Evolutionary conservation across 2,329 filamentous ascomycete genomes (phyloP), one percentile per base, ranked within the genome.

Genomic region (Cryphonectria carpinicola): DNA sequence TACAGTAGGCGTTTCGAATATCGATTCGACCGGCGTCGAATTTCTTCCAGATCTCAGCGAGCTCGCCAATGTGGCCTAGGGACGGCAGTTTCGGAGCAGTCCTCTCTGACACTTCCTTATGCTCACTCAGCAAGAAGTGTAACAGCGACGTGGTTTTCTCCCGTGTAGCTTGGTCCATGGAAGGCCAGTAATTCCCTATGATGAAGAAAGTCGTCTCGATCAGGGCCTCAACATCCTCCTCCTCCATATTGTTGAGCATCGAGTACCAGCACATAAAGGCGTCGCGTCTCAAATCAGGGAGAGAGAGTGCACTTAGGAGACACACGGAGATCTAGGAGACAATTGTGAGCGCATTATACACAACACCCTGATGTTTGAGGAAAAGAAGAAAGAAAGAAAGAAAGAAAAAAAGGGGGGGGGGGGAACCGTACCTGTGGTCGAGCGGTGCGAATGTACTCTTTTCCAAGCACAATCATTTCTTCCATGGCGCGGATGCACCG

Each of bases 171-270:
- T 86, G 82, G 32, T 90, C 89, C 69, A 98, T 90, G 0, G 76
- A 78, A 5, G 80, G 74, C 96, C 96, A 99, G 76, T 96, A 91
- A 74, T 92, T 90, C 35, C 92, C 90, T 65, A 98, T 90, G 56
- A 97, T 89, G 67, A 95, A 94, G 74, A 98, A 94, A 0, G 95
- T 97, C 70, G 95, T 94, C 78, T 97, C 94, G 11, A 98, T 84
- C 52, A 98, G 86, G 37, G 89, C 86, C 74, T 92, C 90, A 7
- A 97, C 86, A 76, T 98, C 95, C 35, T 94, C 91, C 70, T 91
- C 90, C 13, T 91, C 90, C 64, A 98, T 85, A 66, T 90, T 88
- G 39, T 83, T 87, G 25, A 98, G 86, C 82, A 99, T 90, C 11
- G 90, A 87, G 37, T 89, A 87, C 96, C 96, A 99, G 65, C 94